Evolutionary conservation across 768 basidiomycete species (phyloP), one percentile per base, ranked within the genome.

Genomic region (Mycena crocata): DNA sequence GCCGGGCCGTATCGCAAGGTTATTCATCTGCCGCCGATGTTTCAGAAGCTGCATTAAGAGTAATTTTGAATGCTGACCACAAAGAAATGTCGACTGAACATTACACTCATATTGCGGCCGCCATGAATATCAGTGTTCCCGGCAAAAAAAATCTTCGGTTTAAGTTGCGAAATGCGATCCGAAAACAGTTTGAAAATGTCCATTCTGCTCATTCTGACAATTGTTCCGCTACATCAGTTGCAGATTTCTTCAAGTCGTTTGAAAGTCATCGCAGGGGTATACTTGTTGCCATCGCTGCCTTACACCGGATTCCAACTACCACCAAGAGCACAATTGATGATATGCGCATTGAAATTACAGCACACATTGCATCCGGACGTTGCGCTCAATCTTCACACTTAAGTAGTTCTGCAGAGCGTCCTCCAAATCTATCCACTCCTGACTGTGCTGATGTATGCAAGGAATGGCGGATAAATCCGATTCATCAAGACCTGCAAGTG

Each of bases 401-500:
- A n/a, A n/a, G n/a, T n/a, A n/a, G n/a, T n/a, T n/a, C n/a, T n/a
- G n/a, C n/a, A n/a, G n/a, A n/a, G n/a, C n/a, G n/a, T 24, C 45
- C 24, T 10, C 31, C 42, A 14, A 34, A 50, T n/a, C 4, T 39
- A 21, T 52, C 51, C 7, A 5, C 57, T 4, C 54, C 62, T 4
- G 35, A 52, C 26, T 61, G 65, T 44, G 21, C 51, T 21, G 50
- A 54, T n/a, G 57, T 66, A n/a, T 42, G 34, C 14, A 28, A 54
- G 15, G 51, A 66, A 50, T 66, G 24, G 39, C 9, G 21, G 9
- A 10, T 37, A 12, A 44, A 50, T 44, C 14, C 30, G 6, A 34
- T 58, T 24, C 24, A 66, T 35, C 37, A 57, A 3, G 51, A 66
- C 19, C 24, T 66, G 2, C 57, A 59, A 23, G 34, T 59, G 10